phyloP scores from a whole-genome alignment of 768 basidiomycete genomes.

The Russula sp. region DNA sequence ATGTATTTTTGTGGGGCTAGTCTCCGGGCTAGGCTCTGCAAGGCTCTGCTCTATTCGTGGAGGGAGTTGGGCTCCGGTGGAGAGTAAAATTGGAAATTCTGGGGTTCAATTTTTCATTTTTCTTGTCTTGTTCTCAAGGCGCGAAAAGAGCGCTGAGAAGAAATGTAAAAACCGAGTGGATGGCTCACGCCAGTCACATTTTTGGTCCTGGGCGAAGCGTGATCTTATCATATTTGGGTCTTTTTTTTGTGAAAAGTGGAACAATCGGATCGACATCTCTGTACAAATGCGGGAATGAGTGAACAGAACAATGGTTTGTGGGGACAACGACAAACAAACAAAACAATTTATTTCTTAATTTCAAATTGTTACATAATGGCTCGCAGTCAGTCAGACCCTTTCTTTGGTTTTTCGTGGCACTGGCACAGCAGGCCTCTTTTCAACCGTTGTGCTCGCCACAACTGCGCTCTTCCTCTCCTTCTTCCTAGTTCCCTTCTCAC shows the following conservation, averaged over 20 bases:
- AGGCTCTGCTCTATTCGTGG: background rate
- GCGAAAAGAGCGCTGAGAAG: slow-evolving; percentile 4
- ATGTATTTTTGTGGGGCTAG: background rate
- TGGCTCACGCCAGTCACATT: background rate
- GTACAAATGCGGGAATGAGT: background rate
- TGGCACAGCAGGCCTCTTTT: background rate
- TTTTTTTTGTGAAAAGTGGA: background rate
- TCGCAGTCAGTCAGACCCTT: no score
- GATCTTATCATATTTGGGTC: background rate
- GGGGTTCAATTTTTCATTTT: background rate
- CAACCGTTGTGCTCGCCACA: background rate
- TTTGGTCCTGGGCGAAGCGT: background rate
- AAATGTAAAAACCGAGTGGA: background rate
- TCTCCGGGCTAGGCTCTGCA: background rate
- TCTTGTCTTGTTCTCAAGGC: no score
- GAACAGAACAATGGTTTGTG: background rate
- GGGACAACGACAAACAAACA: background rate
- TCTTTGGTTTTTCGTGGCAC: no score
- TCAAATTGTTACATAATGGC: background rate
- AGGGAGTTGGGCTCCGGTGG: no score
- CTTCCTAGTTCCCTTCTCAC: background rate
- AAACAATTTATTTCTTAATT: background rate
- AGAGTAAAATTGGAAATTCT: background rate
- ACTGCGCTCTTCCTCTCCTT: background rate
- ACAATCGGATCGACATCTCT: background rate